Conservation (phyloP, 306 rosid genomes). For the Ochetophila trinervis region DNA sequence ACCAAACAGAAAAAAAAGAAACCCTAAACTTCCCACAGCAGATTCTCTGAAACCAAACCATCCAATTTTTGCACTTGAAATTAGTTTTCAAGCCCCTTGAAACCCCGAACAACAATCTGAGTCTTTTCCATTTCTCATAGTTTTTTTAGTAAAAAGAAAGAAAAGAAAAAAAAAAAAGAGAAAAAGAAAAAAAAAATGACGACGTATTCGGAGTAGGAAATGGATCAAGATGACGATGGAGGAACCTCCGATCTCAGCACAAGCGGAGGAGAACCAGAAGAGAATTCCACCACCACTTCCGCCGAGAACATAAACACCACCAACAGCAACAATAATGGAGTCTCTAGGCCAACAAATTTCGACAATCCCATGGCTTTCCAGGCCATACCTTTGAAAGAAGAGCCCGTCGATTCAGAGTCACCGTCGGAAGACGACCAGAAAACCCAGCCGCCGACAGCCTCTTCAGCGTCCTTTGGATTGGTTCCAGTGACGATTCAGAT, state of each 20-base stretch:
- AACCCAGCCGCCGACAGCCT: not conserved
- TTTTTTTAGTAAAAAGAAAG: too few relatives aligned
- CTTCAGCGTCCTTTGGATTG: slow-evolving; percentile 19
- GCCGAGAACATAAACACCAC: not conserved
- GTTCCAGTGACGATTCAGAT: slow-evolving; percentile 29
- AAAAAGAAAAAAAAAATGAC: slow-evolving; percentile 19
- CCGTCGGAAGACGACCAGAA: slow-evolving; percentile 16
- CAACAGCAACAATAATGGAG: not conserved
- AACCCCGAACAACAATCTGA: not conserved
- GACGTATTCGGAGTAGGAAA: slow-evolving; percentile 27
- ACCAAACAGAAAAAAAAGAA: slow-evolving; percentile 13
- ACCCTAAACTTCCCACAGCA: slow-evolving; percentile 16
- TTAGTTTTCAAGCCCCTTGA: not conserved
- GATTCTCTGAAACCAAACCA: slow-evolving; percentile 3
- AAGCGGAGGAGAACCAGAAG: slow-evolving; percentile 30
- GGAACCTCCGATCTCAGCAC: slow-evolving; percentile 42
- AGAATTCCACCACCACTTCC: not conserved
- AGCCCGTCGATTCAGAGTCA: slow-evolving; percentile 35
- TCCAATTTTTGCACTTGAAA: not conserved
- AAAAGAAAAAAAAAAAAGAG: too few relatives aligned
- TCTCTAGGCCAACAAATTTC: not conserved
- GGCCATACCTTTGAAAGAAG: slow-evolving; percentile 27
- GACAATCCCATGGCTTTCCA: slow-evolving; percentile 10
- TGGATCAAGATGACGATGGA: slow-evolving; percentile 35
- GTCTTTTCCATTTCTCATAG: not conserved